These are phyloP conservation scores for Diospyros kaki DNA, from an alignment of 148 eudicot genomes.

Conservation along the genomic window DNA sequence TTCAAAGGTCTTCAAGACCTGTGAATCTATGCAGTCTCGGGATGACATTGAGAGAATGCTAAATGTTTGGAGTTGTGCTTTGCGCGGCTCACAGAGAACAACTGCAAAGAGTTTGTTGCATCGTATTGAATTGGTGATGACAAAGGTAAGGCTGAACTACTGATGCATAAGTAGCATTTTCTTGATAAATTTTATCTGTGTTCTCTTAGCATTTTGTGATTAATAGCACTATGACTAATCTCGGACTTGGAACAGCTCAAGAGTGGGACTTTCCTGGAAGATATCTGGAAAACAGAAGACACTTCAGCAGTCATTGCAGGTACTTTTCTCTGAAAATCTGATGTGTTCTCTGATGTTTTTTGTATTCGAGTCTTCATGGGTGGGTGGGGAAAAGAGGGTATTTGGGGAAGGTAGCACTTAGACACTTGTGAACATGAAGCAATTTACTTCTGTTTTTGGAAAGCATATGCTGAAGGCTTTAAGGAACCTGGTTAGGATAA, in stretches of 20 bases:
- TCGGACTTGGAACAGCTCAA: conserved; percentile 44
- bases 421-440: background rate
- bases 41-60: conserved; percentile 53
- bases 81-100: conserved; percentile 59
- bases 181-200: conserved; percentile 13
- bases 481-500: background rate
- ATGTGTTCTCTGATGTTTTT: too few species aligned
- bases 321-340: conserved; percentile 17
- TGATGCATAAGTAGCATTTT: conserved; percentile 8
- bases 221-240: conserved; percentile 11
- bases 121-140: conserved; percentile 44
- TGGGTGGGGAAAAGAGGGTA: too few species aligned
- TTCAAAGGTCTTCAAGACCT: conserved; percentile 39
- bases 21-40: conserved; percentile 48
- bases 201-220: conserved; percentile 5
- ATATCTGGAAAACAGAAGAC: conserved; percentile 50
- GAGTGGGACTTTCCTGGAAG: conserved; percentile 34
- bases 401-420: too few species aligned
- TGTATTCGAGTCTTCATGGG: too few species aligned
- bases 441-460: background rate
- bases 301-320: conserved; percentile 30
- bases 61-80: conserved; percentile 41
- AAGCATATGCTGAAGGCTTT: background rate
- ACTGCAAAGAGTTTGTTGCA: conserved; percentile 45
- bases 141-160: conserved; percentile 51